These are phyloP conservation scores for Cryptococcus sp. DNA, from an alignment of 1,284 basidiomycete species.

Conservation along the genomic window DNA sequence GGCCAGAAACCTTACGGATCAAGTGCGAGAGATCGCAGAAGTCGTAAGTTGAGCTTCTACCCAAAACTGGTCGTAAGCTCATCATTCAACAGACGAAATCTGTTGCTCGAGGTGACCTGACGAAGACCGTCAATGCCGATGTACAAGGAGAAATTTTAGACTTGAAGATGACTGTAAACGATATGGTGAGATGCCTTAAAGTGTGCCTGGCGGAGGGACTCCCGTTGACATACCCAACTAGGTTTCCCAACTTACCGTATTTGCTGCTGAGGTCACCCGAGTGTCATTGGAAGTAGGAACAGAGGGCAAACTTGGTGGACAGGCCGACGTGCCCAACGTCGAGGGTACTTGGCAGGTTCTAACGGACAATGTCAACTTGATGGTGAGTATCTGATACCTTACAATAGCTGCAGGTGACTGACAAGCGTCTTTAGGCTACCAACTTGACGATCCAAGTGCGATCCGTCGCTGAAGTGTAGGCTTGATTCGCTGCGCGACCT, in stretches of 20 bases:
- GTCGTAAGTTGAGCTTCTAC: constrained; percentile 59
- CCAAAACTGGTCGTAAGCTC: neutral
- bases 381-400: constrained; percentile 29
- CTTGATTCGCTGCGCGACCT: neutral
- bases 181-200: constrained; percentile 41
- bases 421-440: constrained; percentile 31
- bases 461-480: constrained; percentile 83
- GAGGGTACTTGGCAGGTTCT: constrained; percentile 92
- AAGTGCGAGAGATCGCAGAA: constrained; percentile 94
- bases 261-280: constrained; percentile 69
- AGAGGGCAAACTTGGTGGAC: constrained; percentile 93
- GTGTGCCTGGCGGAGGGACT: too few species aligned
- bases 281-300: constrained; percentile 91
- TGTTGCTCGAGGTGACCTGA: constrained; percentile 88
- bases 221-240: neutral
- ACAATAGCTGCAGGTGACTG: constrained; percentile 1
- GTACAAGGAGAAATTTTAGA: constrained; percentile 97
- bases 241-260: constrained; percentile 56
- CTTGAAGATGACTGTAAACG: constrained; percentile 67
- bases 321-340: constrained; percentile 81
- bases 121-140: constrained; percentile 88
- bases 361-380: constrained; percentile 88
- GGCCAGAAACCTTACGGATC: constrained; percentile 90
- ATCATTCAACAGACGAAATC: constrained; percentile 68
- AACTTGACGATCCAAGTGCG: constrained; percentile 96